Evolutionary conservation across 345 rosid genomes (phyloP), one percentile per base, ranked within the genome.

Genomic region (Passiflora organensis): DNA sequence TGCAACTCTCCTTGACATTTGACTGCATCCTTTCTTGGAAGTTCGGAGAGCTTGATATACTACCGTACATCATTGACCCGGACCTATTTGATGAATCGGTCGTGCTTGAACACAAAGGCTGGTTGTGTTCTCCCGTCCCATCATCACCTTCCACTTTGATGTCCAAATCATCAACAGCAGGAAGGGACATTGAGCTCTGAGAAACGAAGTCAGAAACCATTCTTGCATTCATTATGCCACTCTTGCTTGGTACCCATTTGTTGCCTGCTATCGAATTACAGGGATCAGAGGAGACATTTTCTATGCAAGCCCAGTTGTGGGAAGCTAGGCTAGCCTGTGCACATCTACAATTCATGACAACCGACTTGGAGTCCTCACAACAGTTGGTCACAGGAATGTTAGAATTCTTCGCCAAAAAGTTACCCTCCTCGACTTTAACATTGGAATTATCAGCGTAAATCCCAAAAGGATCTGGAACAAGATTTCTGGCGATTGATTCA

Each of bases 61-160:
- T 77, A 50, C 72, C 71, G 0, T 59, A 78, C 51, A 74, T 59
- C 58, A 76, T 45, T 1, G 84, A 85, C 6, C 86, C 86, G 50
- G 86, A 77, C 60, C 74, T 76, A 42, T 73, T 72, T n/a, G 96
- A 83, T 44, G 96, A 79, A 66, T 82, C 87, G 1, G 91, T 78
- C 76, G 52, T 71, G 75, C 84, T 78, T 28, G 86, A 79, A 55
- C 77, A 63, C 41, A 78, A 46, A 36, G 70, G 83, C 58, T 60
- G 77, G 57, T 72, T 78, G 18, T 73, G 77, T 43, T 80, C 87
- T 1, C 55, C 58, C 15, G 53, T 62, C 49, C 56, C 76, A 56
- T 72, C 74, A 34, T 73, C 79, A 60, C 70, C 72, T 36, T 78
- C 82, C 58, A 60, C 52, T 69, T 48, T 63, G 50, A 69, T 36